These are phyloP conservation scores for Spathaspora boniae DNA, from an alignment of 805 yeast genomes.

Conservation along the genomic window DNA sequence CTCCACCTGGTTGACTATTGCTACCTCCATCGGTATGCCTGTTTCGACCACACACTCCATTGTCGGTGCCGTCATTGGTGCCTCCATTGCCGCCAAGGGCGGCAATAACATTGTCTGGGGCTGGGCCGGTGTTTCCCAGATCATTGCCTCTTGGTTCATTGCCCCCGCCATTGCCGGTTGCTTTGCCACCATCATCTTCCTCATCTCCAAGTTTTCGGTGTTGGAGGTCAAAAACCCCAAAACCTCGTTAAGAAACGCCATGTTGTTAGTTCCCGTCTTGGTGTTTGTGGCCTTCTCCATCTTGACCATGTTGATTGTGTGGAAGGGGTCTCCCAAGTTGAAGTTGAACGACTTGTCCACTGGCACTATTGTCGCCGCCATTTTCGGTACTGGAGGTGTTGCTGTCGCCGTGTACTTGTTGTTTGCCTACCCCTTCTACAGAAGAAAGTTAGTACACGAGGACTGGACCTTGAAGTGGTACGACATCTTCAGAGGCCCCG, in stretches of 20 bases:
- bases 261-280: conserved; percentile 55
- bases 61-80: conserved; percentile 72
- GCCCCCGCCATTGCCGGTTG: conserved; percentile 70
- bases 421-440: conserved; percentile 59
- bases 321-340: conserved; percentile 77
- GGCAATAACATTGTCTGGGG: conserved; percentile 65
- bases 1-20: conserved; percentile 64
- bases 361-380: conserved; percentile 54
- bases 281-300: conserved; percentile 59
- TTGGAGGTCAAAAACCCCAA: conserved; percentile 51
- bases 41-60: conserved; percentile 80
- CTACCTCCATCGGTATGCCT: conserved; percentile 69
- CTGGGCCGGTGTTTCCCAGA: conserved; percentile 69
- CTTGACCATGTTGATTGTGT: conserved; percentile 71
- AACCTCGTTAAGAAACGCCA: conserved; percentile 49
- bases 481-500: conserved; percentile 57
- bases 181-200: conserved; percentile 56
- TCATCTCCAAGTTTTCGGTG: conserved; percentile 56
- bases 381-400: conserved; percentile 62
- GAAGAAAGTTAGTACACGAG: conserved; percentile 54
- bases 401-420: conserved; percentile 49
- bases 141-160: conserved; percentile 77
- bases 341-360: conserved; percentile 50
- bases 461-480: conserved; percentile 67
- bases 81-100: conserved; percentile 72